Percentiles rank a stretch among this genome's conserved stretches.
Conservation (phyloP, 2,329 filamentous ascomycete species). For the Gyromitra esculenta region DNA sequence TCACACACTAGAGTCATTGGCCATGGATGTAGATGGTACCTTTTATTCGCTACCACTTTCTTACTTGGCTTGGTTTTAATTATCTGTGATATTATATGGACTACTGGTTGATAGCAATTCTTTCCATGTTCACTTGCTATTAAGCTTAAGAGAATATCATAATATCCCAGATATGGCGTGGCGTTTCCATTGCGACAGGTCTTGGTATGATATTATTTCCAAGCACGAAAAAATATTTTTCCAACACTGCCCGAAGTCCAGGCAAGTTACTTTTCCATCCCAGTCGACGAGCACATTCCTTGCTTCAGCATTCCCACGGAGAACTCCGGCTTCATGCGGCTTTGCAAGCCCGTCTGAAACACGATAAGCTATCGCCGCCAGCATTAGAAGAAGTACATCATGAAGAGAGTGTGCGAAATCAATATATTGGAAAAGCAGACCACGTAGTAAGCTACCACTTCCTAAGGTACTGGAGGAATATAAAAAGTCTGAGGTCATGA, state of each 20-base stretch:
- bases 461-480: neutral
- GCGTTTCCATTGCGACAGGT: neutral
- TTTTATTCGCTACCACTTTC: no score
- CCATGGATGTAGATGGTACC: no score
- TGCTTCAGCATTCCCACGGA: conserved; percentile 3
- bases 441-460: neutral
- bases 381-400: neutral
- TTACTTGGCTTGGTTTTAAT: no score
- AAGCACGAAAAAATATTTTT: neutral
- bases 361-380: neutral
- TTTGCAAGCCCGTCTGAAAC: neutral
- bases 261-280: neutral
- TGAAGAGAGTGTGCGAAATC: neutral
- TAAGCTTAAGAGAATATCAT: no score
- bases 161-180: neutral
- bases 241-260: neutral
- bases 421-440: neutral
- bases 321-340: neutral
- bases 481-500: neutral
- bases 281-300: neutral
- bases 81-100: no score
- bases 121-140: no score
- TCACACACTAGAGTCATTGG: no score
- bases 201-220: neutral
- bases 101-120: no score